phyloP scores from a whole-genome alignment of 257 asterid genomes.

The Solanum medicagineum region DNA sequence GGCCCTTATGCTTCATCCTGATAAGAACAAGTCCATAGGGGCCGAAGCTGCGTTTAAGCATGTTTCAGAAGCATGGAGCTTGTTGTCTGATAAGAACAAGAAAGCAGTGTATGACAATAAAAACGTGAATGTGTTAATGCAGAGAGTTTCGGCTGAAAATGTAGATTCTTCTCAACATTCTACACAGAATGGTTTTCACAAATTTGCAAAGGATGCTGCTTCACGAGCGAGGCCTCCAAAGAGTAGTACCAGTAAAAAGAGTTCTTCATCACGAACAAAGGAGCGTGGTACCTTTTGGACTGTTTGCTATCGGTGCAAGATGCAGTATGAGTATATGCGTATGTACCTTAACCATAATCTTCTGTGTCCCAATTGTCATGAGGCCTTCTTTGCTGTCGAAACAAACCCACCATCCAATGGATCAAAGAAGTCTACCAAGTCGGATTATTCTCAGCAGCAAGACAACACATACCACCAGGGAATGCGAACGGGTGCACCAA shows the following conservation, averaged over 20 bases:
- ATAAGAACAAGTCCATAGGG: conserved; percentile 55
- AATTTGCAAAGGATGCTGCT: conserved; percentile 35
- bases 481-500: background rate
- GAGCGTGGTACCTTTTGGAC: conserved; percentile 60
- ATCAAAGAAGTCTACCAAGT: conserved; percentile 17
- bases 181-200: conserved; percentile 42
- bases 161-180: conserved; percentile 27
- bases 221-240: conserved; percentile 25
- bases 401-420: conserved; percentile 41
- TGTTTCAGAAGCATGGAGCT: conserved; percentile 69
- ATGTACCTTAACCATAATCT: conserved; percentile 66
- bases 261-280: conserved; percentile 27
- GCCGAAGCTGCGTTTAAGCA: conserved; percentile 70
- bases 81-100: conserved; percentile 48
- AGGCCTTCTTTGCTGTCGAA: conserved; percentile 64
- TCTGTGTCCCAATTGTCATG: conserved; percentile 70
- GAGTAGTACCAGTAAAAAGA: conserved; percentile 21
- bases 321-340: conserved; percentile 73
- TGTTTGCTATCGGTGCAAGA: conserved; percentile 58
- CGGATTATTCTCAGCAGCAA: conserved; percentile 10
- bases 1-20: conserved; percentile 71
- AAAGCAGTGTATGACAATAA: conserved; percentile 39
- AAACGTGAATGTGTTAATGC: conserved; percentile 11
- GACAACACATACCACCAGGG: conserved; percentile 18
- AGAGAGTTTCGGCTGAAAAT: conserved; percentile 10